Percentiles rank a stretch among this genome's conserved stretches.
Conservation (phyloP, 148 eudicot genomes). For the Chenopodium album region DNA sequence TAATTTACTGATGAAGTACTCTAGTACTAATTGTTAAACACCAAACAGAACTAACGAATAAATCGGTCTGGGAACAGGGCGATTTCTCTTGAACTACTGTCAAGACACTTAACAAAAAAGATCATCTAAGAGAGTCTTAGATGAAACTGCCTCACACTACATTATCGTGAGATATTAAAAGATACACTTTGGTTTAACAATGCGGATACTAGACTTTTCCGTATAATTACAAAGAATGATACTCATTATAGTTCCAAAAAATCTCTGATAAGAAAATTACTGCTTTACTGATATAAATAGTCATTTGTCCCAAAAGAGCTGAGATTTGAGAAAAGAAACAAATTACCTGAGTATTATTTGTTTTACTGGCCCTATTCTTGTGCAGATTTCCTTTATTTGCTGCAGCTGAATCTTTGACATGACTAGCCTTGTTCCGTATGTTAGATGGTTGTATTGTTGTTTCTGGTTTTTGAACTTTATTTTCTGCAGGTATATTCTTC, state of each 20-base stretch:
- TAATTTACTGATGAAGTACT: background rate
- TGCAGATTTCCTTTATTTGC: conserved; percentile 27
- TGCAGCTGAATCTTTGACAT: conserved; percentile 33
- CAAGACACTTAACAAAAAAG: background rate
- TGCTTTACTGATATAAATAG: background rate
- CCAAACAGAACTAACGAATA: background rate
- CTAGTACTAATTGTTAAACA: background rate
- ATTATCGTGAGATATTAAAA: background rate
- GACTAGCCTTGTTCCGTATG: conserved; percentile 25
- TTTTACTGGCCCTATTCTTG: conserved; percentile 31
- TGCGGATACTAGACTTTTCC: too few relatives aligned
- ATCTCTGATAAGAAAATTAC: background rate
- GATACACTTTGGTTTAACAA: background rate
- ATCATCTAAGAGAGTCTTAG: background rate
- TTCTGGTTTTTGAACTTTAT: conserved; percentile 34
- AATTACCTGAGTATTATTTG: conserved; percentile 49
- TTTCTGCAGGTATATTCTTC: conserved; percentile 29
- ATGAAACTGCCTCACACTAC: background rate
- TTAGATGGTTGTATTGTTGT: conserved; percentile 31
- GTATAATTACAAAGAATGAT: too few relatives aligned
- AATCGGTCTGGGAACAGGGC: background rate
- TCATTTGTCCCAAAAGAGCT: background rate
- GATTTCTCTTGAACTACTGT: background rate
- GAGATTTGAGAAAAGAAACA: background rate
- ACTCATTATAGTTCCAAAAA: too few relatives aligned